Evolutionary conservation across 257 asterid genomes (phyloP).

Genomic region (Petunia axillaris): DNA sequence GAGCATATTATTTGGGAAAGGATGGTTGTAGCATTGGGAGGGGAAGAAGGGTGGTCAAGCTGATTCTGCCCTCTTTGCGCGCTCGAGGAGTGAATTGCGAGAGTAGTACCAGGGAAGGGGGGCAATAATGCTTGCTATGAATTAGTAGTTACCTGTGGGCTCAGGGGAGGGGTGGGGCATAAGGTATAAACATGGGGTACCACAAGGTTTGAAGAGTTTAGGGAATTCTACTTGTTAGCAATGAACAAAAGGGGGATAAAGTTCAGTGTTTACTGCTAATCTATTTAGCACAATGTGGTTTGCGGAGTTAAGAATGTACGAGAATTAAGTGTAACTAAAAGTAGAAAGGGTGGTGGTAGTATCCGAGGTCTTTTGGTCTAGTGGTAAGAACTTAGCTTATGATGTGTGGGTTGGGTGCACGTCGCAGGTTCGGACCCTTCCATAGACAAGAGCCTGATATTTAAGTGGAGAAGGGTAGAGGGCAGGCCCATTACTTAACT

Average conservation of each 20-base stretch:
- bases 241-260: background rate
- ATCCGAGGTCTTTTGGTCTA: too few species aligned
- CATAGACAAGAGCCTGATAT: too few species aligned
- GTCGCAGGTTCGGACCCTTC: too few species aligned
- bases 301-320: background rate
- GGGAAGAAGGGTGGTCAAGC: background rate
- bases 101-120: background rate
- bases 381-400: too few species aligned
- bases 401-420: too few species aligned
- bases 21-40: background rate
- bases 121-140: background rate
- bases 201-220: background rate
- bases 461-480: too few species aligned
- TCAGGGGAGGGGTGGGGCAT: background rate
- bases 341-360: background rate
- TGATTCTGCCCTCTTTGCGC: background rate
- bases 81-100: background rate
- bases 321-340: background rate
- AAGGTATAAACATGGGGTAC: background rate
- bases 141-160: background rate
- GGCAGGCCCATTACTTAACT: too few species aligned
- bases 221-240: background rate
- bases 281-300: background rate
- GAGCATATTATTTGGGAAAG: background rate
- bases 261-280: constrained; percentile 5